Evolutionary conservation across 176 grass and related monocot genomes (phyloP).

Genomic region (Oryza glaberrima): DNA sequence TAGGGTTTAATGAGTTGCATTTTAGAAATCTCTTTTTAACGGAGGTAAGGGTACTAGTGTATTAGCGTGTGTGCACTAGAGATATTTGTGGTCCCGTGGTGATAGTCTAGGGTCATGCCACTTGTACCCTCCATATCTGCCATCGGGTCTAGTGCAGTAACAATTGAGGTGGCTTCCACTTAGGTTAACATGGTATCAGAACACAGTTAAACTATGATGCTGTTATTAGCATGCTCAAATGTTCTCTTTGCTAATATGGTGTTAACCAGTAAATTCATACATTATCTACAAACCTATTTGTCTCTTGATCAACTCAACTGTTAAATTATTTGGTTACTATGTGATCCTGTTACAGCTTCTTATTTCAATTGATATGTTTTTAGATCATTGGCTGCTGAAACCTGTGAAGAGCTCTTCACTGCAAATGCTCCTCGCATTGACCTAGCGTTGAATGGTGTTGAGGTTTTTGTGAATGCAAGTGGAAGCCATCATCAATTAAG

Average conservation of each 20-base stretch:
- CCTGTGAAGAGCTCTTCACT: constrained; percentile 96
- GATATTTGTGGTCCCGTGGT: not conserved
- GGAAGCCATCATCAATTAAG: constrained; percentile 97
- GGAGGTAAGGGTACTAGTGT: not conserved
- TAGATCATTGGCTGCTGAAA: constrained; percentile 91
- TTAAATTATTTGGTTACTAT: constrained; percentile 8
- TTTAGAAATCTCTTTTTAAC: not conserved
- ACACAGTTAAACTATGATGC: not conserved
- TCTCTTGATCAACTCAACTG: constrained; percentile 19
- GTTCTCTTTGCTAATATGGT: not conserved
- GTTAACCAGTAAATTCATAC: constrained; percentile 29
- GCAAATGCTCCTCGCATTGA: constrained; percentile 77
- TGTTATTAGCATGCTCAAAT: not conserved
- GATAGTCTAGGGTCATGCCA: not conserved
- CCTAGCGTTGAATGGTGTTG: constrained; percentile 86
- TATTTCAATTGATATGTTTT: constrained; percentile 19
- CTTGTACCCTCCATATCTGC: not conserved
- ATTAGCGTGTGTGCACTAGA: not conserved
- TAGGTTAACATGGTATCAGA: not conserved
- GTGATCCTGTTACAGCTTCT: constrained; percentile 26
- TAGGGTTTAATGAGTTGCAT: not conserved
- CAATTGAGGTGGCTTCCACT: not conserved
- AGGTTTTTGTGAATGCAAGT: constrained; percentile 94
- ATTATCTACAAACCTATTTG: not conserved
- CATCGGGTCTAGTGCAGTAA: not conserved